phyloP scores from a whole-genome alignment of 1,139 yeast species.

The Meyerozyma carpophila region DNA sequence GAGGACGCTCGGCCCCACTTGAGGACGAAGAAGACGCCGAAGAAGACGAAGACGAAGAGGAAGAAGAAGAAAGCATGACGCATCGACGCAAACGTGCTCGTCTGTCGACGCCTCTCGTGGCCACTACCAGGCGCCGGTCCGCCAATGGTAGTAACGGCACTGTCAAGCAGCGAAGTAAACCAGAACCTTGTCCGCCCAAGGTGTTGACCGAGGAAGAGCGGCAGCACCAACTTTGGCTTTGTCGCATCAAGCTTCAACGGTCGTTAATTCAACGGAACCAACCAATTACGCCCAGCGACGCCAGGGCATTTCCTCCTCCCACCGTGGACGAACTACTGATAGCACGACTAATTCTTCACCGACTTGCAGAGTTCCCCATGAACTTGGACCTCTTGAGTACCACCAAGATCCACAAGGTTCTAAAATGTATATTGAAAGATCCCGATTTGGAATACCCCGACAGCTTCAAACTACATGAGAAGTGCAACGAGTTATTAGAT shows the following conservation, averaged over 20 bases:
- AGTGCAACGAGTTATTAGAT: conserved; percentile 37
- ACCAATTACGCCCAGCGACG: conserved; percentile 33
- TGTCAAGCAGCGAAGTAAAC: not conserved
- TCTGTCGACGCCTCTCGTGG: not conserved
- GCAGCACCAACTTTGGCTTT: conserved; percentile 44
- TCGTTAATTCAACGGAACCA: conserved; percentile 42
- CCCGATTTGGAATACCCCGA: conserved; percentile 39
- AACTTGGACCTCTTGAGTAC: conserved; percentile 49
- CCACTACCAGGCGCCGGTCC: conserved; percentile 1
- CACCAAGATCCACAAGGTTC: conserved; percentile 51
- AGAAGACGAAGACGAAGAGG: conserved; percentile 6
- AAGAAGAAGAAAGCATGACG: conserved; percentile 5
- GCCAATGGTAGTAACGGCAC: conserved; percentile 5
- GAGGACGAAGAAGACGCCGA: conserved; percentile 6
- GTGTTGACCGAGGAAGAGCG: conserved; percentile 22
- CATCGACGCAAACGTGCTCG: conserved; percentile 3
- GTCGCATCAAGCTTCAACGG: conserved; percentile 42
- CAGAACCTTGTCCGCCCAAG: conserved; percentile 3
- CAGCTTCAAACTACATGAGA: conserved; percentile 44
- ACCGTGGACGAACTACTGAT: conserved; percentile 52
- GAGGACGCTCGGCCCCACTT: conserved; percentile 2
- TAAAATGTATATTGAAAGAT: conserved; percentile 42
- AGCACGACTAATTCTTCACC: conserved; percentile 47
- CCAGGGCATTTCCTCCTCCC: conserved; percentile 30
- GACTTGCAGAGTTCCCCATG: conserved; percentile 46